Conservation (phyloP, 805 yeast genomes). For the Saturnispora hagleri region DNA sequence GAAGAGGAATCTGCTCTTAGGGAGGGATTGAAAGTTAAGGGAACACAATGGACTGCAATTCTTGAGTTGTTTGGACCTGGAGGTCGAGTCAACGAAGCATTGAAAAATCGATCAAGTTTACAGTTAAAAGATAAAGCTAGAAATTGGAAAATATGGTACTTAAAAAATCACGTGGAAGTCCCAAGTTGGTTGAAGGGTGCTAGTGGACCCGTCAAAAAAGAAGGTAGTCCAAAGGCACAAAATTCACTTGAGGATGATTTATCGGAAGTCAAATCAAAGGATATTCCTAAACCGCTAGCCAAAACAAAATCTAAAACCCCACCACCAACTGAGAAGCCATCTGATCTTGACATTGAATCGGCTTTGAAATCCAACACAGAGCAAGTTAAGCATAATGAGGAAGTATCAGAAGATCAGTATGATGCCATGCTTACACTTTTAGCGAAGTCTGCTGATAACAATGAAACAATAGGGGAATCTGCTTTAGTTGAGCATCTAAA, state of each 20-base stretch:
- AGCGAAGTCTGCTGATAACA: slow-evolving; percentile 10
- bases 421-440: slow-evolving; percentile 17
- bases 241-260: neutral
- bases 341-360: neutral
- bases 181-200: slow-evolving; percentile 77
- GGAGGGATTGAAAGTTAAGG: slow-evolving; percentile 71
- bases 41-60: slow-evolving; percentile 92
- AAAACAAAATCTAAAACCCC: slow-evolving; percentile 3
- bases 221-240: neutral
- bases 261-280: neutral
- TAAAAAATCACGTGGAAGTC: slow-evolving; percentile 64
- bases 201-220: slow-evolving; percentile 66
- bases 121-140: slow-evolving; percentile 95
- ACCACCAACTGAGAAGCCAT: neutral
- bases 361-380: neutral
- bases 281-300: neutral
- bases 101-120: slow-evolving; percentile 82
- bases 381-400: slow-evolving; percentile 13
- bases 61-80: slow-evolving; percentile 91
- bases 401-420: slow-evolving; percentile 14
- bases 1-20: slow-evolving; percentile 82
- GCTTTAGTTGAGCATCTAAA: slow-evolving; percentile 20
- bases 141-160: slow-evolving; percentile 83
- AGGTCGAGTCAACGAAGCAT: slow-evolving; percentile 71
- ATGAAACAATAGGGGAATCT: slow-evolving; percentile 6